These are phyloP conservation scores for Tetrahymena thermophila DNA, from an alignment of 73 alveolate species.

Conservation along the genomic window DNA sequence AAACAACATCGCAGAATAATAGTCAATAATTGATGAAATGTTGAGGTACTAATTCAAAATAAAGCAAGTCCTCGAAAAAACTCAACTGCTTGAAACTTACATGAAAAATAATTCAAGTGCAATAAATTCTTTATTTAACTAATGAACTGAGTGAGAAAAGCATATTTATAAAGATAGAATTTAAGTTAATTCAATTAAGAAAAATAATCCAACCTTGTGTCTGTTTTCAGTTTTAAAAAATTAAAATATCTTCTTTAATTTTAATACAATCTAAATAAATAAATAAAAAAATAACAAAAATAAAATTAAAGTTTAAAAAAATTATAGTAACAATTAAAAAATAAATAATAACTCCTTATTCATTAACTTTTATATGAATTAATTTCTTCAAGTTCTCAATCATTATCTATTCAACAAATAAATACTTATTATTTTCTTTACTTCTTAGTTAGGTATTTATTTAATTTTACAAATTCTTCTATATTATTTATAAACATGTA, in stretches of 20 bases:
- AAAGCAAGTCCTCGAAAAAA: neutral
- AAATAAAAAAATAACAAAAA: too few relatives aligned
- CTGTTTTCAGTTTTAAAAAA: too few relatives aligned
- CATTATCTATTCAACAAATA: neutral
- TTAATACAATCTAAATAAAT: too few relatives aligned
- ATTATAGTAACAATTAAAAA: too few relatives aligned
- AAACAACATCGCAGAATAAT: neutral
- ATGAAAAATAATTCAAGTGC: conserved; percentile 1
- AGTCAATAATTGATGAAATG: neutral
- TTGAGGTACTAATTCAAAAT: neutral
- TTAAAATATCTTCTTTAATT: too few relatives aligned
- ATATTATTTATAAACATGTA: too few relatives aligned
- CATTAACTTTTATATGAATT: too few relatives aligned
- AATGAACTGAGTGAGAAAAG: neutral
- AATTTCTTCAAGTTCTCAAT: neutral
- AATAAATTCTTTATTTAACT: neutral
- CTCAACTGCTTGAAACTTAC: neutral
- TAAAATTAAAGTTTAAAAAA: too few relatives aligned
- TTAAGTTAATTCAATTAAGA: too few relatives aligned
- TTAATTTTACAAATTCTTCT: neutral
- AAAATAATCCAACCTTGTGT: too few relatives aligned
- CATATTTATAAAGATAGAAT: neutral
- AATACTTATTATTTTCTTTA: too few relatives aligned
- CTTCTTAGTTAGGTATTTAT: neutral
- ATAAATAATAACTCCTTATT: too few relatives aligned